Base-by-base conservation (phyloP, 495 filamentous ascomycete species). In the Ramalina intermedia region DNA sequence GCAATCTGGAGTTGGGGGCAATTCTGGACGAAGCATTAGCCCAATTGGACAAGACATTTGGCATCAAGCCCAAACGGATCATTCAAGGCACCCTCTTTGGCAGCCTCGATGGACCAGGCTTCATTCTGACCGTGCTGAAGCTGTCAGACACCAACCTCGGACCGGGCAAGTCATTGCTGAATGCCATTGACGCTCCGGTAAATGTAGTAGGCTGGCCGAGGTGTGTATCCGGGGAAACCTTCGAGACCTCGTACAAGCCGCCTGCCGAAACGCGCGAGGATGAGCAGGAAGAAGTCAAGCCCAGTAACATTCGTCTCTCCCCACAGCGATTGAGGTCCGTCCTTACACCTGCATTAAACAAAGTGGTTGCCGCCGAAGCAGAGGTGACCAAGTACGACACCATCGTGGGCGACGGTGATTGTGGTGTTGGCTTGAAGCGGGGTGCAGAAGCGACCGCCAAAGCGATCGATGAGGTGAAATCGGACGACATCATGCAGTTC, bases 331-430 rank as follows among this genome's bases (percentile, higher is more conserved):
- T 47, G 4, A 47, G 35, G 27, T 21, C 20, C 12, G 44, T 47
- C 1, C 67, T 96, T 6, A 66, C 65, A n/a, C 61, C 71, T n/a
- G 90, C 75, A 2, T 70, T 96, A 13, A 66, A 84, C 44, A 69
- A 70, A 39, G 62, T 96, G 40, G 83, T 96, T 51, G 71, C 67
- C 0, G 84, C 77, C 1, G 91, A 98, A 58, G 78, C 84, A 4
- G 79, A 88, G 48, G 75, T 96, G 24, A 96, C 93, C 7, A 79
- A 73, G 47, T 96, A 80, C 61, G 91, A 98, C 60, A 93, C 87
- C 1, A 76, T 94, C 23, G 87, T 95, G 43, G 91, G 91, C 43
- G 91, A 98, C 62, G 91, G 91, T 38, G 91, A 98, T 66, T 98
- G 91, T 63, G 91, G 91, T 1, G 81, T 87, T 26, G 87, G 87